Evolutionary conservation across 2,329 filamentous ascomycete species (phyloP).

Genomic region (Berkeleyomyces basicola): DNA sequence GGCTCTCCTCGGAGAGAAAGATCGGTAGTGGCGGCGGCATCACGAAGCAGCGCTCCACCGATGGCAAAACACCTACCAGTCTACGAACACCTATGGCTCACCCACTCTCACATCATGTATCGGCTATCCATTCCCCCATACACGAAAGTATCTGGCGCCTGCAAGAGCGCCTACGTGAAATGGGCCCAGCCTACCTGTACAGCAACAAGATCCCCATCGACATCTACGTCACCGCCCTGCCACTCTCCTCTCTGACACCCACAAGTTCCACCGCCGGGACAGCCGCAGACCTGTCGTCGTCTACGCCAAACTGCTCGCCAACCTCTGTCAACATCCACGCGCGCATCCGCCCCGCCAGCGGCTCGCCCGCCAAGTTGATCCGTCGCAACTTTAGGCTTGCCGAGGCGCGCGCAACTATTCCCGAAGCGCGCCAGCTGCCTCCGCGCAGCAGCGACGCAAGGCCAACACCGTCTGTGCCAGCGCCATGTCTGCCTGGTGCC

Average conservation of each 20-base stretch:
- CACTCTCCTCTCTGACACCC: neutral
- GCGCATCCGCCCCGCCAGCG: conserved; percentile 25
- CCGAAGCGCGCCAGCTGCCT: conserved; percentile 15
- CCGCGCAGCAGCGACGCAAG: neutral
- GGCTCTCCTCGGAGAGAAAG: neutral
- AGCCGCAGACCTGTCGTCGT: neutral
- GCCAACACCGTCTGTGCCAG: neutral
- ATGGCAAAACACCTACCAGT: neutral
- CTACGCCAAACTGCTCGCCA: neutral
- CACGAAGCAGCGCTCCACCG: neutral
- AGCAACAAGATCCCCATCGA: conserved; percentile 4
- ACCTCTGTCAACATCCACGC: conserved; percentile 22
- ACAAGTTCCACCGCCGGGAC: neutral
- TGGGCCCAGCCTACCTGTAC: conserved; percentile 11
- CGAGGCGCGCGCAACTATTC: conserved; percentile 30
- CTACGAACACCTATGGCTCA: neutral
- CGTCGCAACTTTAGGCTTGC: conserved; percentile 34
- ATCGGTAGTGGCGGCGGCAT: neutral
- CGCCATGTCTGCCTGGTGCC: neutral
- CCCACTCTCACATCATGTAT: neutral
- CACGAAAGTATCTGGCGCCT: conserved; percentile 12
- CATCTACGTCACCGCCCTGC: conserved; percentile 8
- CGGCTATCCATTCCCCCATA: neutral
- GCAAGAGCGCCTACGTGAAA: conserved; percentile 11
- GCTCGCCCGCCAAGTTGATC: conserved; percentile 30